Base-by-base conservation (phyloP, 139 green algal species). In the Pseudopediastrum boryanum region DNA sequence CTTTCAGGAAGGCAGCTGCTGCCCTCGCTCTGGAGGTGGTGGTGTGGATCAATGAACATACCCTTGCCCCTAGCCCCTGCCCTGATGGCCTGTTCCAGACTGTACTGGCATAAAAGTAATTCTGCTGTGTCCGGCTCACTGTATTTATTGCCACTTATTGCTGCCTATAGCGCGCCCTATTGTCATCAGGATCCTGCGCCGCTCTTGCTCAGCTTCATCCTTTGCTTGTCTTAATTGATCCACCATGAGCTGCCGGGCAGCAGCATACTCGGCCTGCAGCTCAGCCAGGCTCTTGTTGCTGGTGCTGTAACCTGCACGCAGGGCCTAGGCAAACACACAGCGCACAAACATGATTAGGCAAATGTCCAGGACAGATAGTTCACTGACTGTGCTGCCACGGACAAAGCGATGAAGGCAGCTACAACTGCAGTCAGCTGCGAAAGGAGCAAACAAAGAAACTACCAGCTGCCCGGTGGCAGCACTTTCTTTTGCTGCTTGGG, bases 141-240 rank as follows among this genome's bases (percentile, higher is more conserved):
- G n/a, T n/a, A n/a, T n/a, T n/a, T n/a, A n/a, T n/a, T n/a, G 36
- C 71, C 71, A 78, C 0, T 42, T 54, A 29, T 41, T 68, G 38
- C 54, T 78, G 75, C 46, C 63, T 36, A 81, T 62, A 3, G 75
- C 64, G 25, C 75, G 27, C 5, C 75, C 62, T 27, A 81, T 67
- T 50, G 74, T 62, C 75, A 75, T 41, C 19, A 81, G 39, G 4
- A 81, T 75, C 4, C 36, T 62, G n/a, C 67, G 66, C 10, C 63
- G 65, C 63, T 81, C 46, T 38, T 29, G 3, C 75, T 81, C 75
- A n/a, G 75, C 66, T 35, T 59, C 75, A 48, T 81, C 62, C 39
- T 81, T 81, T 46, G 62, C 46, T 5, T 23, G 61, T 48, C 35
- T 21, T 4, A 81, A 63, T 35, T 75, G 44, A 38, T 67, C 64